Conservation (phyloP, 1,284 basidiomycete species). For the Leccinum cinnamomeum region DNA sequence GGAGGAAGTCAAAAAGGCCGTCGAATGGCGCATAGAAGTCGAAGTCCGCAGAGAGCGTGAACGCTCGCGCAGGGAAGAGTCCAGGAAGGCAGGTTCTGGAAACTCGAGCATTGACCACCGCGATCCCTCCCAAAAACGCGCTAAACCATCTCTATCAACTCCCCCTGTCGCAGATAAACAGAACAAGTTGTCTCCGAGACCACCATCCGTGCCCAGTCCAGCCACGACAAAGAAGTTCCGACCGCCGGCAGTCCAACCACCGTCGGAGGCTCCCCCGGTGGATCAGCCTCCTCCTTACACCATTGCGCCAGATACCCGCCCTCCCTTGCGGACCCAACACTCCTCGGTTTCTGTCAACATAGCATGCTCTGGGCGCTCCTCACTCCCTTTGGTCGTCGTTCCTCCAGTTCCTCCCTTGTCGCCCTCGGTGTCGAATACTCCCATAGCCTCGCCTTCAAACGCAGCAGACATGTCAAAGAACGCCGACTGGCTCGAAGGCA, state of each 20-base stretch:
- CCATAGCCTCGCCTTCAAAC: slow-evolving; percentile 8
- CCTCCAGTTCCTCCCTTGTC: slow-evolving; percentile 46
- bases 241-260: slow-evolving; percentile 39
- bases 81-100: slow-evolving; percentile 48
- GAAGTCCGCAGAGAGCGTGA: slow-evolving; percentile 73
- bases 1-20: slow-evolving; percentile 77
- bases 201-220: slow-evolving; percentile 37
- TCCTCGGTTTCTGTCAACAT: slow-evolving; percentile 35
- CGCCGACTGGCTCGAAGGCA: slow-evolving; percentile 69
- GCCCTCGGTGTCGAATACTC: slow-evolving; percentile 31
- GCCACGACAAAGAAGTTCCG: slow-evolving; percentile 30
- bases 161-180: slow-evolving; percentile 41
- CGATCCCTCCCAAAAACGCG: slow-evolving; percentile 45
- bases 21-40: slow-evolving; percentile 83
- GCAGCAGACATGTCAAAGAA: slow-evolving; percentile 42
- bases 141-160: slow-evolving; percentile 48
- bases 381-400: slow-evolving; percentile 61
- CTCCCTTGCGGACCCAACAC: slow-evolving; percentile 22
- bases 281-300: slow-evolving; percentile 37
- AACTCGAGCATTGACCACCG: slow-evolving; percentile 34
- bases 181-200: slow-evolving; percentile 41
- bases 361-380: slow-evolving; percentile 36
- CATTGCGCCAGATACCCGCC: slow-evolving; percentile 20
- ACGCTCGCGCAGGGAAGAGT: slow-evolving; percentile 60
- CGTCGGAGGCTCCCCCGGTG: slow-evolving; percentile 19